Evolutionary conservation across 108 stramenopile species (phyloP).

Genomic region (Cyclotella distinguenda): DNA sequence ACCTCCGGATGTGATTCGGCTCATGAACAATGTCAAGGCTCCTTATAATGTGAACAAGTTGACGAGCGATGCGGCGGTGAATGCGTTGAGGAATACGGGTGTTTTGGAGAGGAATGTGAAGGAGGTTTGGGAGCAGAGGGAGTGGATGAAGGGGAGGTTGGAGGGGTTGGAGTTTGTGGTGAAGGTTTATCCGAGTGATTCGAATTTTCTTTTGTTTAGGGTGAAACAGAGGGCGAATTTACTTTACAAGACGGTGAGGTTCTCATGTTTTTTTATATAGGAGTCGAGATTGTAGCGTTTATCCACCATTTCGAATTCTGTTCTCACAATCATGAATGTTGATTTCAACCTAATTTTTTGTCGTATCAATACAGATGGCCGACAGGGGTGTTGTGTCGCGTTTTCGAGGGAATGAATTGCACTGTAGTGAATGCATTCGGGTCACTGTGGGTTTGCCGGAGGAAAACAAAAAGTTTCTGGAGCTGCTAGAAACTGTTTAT

Average conservation of each 20-base stretch:
- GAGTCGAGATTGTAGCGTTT: not conserved
- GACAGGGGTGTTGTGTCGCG: slow-evolving; percentile 87
- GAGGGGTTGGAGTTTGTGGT: slow-evolving; percentile 69
- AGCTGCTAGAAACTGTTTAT: slow-evolving; percentile 50
- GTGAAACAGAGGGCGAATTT: slow-evolving; percentile 71
- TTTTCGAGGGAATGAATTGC: slow-evolving; percentile 91
- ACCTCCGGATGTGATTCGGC: slow-evolving; percentile 83
- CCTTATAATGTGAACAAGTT: slow-evolving; percentile 95
- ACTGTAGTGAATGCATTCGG: slow-evolving; percentile 92
- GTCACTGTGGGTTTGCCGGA: slow-evolving; percentile 88
- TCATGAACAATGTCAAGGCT: slow-evolving; percentile 97
- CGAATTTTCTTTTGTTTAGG: slow-evolving; percentile 91
- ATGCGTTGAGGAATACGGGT: slow-evolving; percentile 67
- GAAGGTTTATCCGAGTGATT: slow-evolving; percentile 78
- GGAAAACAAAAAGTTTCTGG: slow-evolving; percentile 84
- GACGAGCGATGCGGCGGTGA: slow-evolving; percentile 79
- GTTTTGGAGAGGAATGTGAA: slow-evolving; percentile 66
- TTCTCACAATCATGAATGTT: not conserved
- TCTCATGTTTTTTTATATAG: not conserved
- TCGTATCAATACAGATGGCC: slow-evolving; percentile 66
- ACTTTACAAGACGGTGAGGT: slow-evolving; percentile 71
- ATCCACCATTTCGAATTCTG: too few relatives aligned
- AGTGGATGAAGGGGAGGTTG: slow-evolving; percentile 55
- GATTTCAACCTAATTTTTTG: slow-evolving; percentile 1
- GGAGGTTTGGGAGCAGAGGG: slow-evolving; percentile 61